phyloP scores from a whole-genome alignment of 1,284 basidiomycete species.

The Sphaerobolus stellatus region DNA sequence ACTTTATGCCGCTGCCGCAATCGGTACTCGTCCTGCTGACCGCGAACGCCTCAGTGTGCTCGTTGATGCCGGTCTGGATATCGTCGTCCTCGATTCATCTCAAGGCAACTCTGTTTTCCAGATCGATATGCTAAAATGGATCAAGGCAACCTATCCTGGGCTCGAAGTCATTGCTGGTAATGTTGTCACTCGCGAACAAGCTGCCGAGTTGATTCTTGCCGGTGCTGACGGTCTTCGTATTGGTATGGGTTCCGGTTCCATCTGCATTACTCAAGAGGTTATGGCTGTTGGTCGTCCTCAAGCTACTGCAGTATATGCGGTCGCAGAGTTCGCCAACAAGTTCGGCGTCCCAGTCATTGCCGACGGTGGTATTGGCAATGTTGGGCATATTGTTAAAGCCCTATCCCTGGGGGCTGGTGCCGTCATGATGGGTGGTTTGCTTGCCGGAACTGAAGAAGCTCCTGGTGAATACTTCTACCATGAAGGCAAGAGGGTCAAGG shows the following conservation, averaged over 20 bases:
- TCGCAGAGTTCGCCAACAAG: slow-evolving; percentile 88
- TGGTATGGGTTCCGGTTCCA: slow-evolving; percentile 98
- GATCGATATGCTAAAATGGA: slow-evolving; percentile 94
- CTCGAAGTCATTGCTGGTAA: slow-evolving; percentile 96
- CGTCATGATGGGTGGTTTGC: slow-evolving; percentile 98
- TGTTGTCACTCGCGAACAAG: slow-evolving; percentile 97
- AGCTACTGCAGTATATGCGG: slow-evolving; percentile 93
- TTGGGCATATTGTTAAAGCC: slow-evolving; percentile 98
- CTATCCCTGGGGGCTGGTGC: slow-evolving; percentile 90
- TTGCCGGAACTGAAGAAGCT: slow-evolving; percentile 96
- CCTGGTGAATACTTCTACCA: slow-evolving; percentile 99
- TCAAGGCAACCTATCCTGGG: slow-evolving; percentile 82
- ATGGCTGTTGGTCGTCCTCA: slow-evolving; percentile 99
- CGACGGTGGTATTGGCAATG: slow-evolving; percentile 96
- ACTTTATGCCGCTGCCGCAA: slow-evolving; percentile 95
- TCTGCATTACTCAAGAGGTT: slow-evolving; percentile 99
- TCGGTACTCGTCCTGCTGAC: slow-evolving; percentile 92
- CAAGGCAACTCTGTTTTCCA: slow-evolving; percentile 97
- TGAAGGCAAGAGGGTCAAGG: slow-evolving; percentile 97
- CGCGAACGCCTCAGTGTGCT: slow-evolving; percentile 83
- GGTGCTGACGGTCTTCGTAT: slow-evolving; percentile 94
- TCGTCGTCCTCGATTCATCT: slow-evolving; percentile 93
- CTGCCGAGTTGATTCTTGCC: slow-evolving; percentile 89
- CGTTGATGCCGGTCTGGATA: slow-evolving; percentile 93
- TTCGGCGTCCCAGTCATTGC: slow-evolving; percentile 98